Percentiles rank a stretch among this genome's conserved stretches.
These are phyloP conservation scores for Cryptosporidium viatorum DNA, from an alignment of 169 alveolate genomes.

Conservation along the genomic window DNA sequence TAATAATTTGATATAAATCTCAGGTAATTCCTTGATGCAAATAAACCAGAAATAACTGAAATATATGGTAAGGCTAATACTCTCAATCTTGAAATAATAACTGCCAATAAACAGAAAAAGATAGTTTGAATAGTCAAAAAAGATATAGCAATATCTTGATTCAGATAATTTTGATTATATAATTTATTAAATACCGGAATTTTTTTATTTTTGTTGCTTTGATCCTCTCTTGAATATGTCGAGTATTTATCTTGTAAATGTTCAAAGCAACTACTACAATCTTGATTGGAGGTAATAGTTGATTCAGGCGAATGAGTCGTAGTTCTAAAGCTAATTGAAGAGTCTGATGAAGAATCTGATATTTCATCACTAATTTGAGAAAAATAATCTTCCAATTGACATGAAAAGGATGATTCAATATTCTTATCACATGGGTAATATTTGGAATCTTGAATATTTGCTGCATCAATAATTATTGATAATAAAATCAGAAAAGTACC, in stretches of 20 bases:
- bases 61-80: conserved; percentile 75
- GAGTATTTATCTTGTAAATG: not conserved
- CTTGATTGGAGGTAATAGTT: not conserved
- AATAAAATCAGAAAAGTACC: not conserved
- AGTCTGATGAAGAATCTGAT: conserved; percentile 8
- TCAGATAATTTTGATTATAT: not conserved
- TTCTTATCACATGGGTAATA: not conserved
- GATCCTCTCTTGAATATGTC: not conserved
- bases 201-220: not conserved
- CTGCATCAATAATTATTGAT: not conserved
- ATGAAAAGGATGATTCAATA: not conserved
- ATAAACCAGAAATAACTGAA: conserved; percentile 26
- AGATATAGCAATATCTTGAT: conserved; percentile 4
- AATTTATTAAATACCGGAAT: not conserved
- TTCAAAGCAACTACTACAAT: conserved; percentile 16
- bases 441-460: not conserved
- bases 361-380: not conserved
- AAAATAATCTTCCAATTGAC: not conserved
- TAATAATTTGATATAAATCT: not conserved
- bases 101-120: conserved; percentile 22
- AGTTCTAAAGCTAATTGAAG: conserved; percentile 20
- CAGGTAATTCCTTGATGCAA: conserved; percentile 29
- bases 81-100: conserved; percentile 53
- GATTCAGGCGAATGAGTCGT: conserved; percentile 32
- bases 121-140: conserved; percentile 27